Evolutionary conservation across 2,329 filamentous ascomycete species (phyloP), one percentile per base, ranked within the genome.

Genomic region (Cadophora gregata): DNA sequence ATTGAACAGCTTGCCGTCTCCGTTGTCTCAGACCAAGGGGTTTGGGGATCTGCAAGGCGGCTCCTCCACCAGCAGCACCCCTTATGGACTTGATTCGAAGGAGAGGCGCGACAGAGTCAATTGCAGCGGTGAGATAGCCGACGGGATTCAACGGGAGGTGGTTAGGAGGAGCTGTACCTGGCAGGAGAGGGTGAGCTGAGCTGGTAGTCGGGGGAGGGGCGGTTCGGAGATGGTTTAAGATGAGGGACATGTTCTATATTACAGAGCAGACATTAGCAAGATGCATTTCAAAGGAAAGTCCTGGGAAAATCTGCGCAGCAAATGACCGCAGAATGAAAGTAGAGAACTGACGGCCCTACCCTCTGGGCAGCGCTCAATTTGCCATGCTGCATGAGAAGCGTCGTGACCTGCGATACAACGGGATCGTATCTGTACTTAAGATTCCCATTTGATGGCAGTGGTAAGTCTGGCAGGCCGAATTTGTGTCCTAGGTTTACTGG

Each of bases 31-130:
- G 80, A 1, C 84, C 82, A 24, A 98, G 83, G 1, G 96, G 95
- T 25, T 90, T 84, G 0, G 96, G 96, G 42, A 97, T 85, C 64
- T 95, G 93, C 66, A 97, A 85, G 14, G 93, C 87, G 42, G 88
- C 86, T 79, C 96, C 96, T 82, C 96, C 96, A 80, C 95, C 95
- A 0, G 91, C 92, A 42, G 91, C 87, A 72, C 93, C 93, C 75
- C 88, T 88, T 74, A 93, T 86, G 68, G 86, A 86, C 63, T 89
- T 87, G 76, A 99, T 89, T 72, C 91, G 90, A 75, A 99, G 83
- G 19, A 99, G 85, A 10, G 96, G 96, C 1, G 94, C 93, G 27
- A 99, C 90, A 10, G 93, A 96, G 83, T 99, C 96, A 75, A 99
- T 89, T 36, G 94, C 93, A 36, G 96, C 85, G 14, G 91, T 93